Base-by-base conservation (phyloP, 2,329 filamentous ascomycete genomes). In the Ophiostoma novo-ulmi region DNA sequence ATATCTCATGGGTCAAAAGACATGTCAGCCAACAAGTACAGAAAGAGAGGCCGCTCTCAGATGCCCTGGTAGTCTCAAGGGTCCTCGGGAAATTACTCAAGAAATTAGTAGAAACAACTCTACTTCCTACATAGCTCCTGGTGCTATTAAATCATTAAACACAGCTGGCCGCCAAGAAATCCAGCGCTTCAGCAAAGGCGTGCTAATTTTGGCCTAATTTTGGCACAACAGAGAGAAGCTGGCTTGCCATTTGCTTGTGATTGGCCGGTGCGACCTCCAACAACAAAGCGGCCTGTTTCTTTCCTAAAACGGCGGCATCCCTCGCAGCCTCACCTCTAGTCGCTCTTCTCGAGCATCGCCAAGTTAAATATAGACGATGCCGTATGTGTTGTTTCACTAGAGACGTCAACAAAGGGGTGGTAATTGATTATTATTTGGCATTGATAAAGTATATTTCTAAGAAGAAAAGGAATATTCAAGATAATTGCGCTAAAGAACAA, bases 361-460 rank as follows among this genome's bases (percentile, higher is more conserved):
- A 48, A 48, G 44, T 35, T 48, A 63, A 58, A 58, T 58, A 26
- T 58, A 58, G n/a, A 58, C 22, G n/a, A 2, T n/a, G 20, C 52
- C 14, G 39, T 10, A 31, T 31, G 4, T 3, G n/a, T 11, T 11
- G 10, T 26, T 58, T 41, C 20, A 38, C 38, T 26, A 58, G 6
- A 14, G n/a, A 26, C n/a, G 52, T 31, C 22, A 14, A 58, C 11
- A 58, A 58, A 22, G 38, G 20, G 5, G 35, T 38, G 17, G 17
- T 35, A 17, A 38, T 14, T 65, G 31, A 70, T 39, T 11, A 69
- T 69, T 71, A 70, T 70, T 70, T 70, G 38, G 36, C 66, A 67
- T 70, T 71, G 70, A 66, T 39, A 61, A 48, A 44, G 44, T 61
- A 31, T 31, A 3, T 31, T 31, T 31, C 31, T 31, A 31, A 3